These are phyloP conservation scores for Rhynchospora tenuis DNA, from an alignment of 176 grass and related monocot genomes.

Conservation along the genomic window DNA sequence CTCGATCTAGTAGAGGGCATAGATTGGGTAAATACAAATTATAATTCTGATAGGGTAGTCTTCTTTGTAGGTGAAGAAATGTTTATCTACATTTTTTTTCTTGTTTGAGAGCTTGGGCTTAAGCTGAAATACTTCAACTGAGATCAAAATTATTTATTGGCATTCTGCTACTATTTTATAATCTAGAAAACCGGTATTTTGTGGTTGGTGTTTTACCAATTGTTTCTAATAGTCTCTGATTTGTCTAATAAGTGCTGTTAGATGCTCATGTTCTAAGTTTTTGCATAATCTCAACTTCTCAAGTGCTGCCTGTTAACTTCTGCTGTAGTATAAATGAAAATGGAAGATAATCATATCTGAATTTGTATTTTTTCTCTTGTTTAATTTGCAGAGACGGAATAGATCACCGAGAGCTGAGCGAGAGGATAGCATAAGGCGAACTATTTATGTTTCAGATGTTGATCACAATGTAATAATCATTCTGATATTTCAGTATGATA, in stretches of 20 bases:
- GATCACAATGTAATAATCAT: constrained; percentile 66
- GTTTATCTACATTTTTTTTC: background rate
- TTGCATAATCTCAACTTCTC: background rate
- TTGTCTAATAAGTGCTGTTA: background rate
- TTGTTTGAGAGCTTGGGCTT: background rate
- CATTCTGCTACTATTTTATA: background rate
- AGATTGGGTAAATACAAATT: background rate
- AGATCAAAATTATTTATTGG: constrained; percentile 7
- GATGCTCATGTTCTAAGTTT: background rate
- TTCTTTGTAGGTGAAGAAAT: background rate
- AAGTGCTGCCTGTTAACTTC: background rate
- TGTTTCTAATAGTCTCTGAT: background rate
- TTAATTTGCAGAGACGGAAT: constrained; percentile 51
- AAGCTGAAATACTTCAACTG: background rate
- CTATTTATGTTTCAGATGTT: constrained; percentile 90
- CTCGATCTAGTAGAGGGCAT: background rate
- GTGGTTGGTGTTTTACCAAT: background rate
- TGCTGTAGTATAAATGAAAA: background rate
- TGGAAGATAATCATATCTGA: background rate
- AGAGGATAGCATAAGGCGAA: constrained; percentile 75
- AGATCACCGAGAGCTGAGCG: constrained; percentile 39
- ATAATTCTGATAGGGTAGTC: background rate
- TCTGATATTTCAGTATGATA: background rate
- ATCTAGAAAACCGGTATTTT: background rate
- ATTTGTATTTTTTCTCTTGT: constrained; percentile 21